Evolutionary conservation across 164 flowering plant species (phyloP).

Genomic region (Euptelea pleiosperma): DNA sequence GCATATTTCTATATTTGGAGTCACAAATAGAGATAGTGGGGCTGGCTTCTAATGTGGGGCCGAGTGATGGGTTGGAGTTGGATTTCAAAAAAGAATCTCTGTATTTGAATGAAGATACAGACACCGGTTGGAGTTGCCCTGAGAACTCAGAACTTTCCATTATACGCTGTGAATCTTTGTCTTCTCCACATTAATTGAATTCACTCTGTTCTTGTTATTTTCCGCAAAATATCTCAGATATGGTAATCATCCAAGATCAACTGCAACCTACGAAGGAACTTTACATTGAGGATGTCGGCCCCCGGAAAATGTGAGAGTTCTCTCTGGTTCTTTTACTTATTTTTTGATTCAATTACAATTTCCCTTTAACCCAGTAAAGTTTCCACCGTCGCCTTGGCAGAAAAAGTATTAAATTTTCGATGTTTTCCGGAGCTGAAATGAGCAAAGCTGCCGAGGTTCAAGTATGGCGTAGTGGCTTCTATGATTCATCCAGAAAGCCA

Average conservation of each 20-base stretch:
- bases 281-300: constrained; percentile 69
- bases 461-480: constrained; percentile 37
- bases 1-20: too few species aligned
- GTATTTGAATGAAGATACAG: too few species aligned
- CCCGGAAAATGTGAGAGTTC: constrained; percentile 52
- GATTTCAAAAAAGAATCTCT: too few species aligned
- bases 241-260: background rate
- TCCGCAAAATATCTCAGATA: background rate
- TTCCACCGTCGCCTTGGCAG: constrained; percentile 28
- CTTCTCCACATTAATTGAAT: too few species aligned
- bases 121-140: too few species aligned
- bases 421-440: constrained; percentile 55
- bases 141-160: too few species aligned
- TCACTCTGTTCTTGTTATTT: too few species aligned
- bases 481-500: constrained; percentile 36
- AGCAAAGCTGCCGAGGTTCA: constrained; percentile 54
- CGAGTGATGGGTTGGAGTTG: too few species aligned
- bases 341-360: background rate
- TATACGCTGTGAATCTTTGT: too few species aligned
- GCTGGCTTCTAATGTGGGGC: too few species aligned
- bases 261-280: constrained; percentile 70
- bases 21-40: too few species aligned
- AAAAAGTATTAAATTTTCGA: constrained; percentile 52
- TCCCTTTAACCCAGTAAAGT: background rate
- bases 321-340: background rate